Conservation (phyloP, 108 stramenopile species). For the Discostella stelligeroides region DNA sequence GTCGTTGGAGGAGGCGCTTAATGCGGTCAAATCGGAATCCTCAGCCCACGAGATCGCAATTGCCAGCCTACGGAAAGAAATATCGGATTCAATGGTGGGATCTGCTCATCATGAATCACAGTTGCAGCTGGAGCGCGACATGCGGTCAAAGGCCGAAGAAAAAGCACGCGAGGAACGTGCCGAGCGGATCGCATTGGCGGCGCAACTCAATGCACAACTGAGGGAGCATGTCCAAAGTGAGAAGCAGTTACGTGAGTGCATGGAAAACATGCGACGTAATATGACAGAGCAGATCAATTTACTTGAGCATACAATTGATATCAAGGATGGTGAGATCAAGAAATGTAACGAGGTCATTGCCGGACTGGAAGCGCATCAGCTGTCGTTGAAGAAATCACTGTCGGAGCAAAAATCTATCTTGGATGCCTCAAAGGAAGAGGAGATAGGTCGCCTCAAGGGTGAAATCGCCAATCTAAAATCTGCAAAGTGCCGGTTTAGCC, state of each 20-base stretch:
- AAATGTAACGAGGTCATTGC: slow-evolving; percentile 15
- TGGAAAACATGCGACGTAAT: slow-evolving; percentile 12
- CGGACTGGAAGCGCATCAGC: slow-evolving; percentile 5
- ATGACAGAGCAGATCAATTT: slow-evolving; percentile 11
- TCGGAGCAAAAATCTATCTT: slow-evolving; percentile 20
- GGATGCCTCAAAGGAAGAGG: slow-evolving; percentile 26
- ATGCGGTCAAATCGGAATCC: slow-evolving; percentile 11
- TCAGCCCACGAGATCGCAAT: slow-evolving; percentile 6
- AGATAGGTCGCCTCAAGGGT: slow-evolving; percentile 20
- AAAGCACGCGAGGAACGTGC: slow-evolving; percentile 38
- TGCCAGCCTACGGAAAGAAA: slow-evolving; percentile 10
- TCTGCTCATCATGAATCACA: slow-evolving; percentile 9
- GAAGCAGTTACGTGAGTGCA: slow-evolving; percentile 21
- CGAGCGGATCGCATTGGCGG: slow-evolving; percentile 30
- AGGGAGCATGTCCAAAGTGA: slow-evolving; percentile 34
- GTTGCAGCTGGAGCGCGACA: slow-evolving; percentile 21
- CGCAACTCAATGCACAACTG: slow-evolving; percentile 38
- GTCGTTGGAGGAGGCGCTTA: slow-evolving; percentile 23
- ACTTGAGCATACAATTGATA: neutral
- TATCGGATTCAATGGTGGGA: slow-evolving; percentile 17
- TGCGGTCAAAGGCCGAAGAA: slow-evolving; percentile 31
- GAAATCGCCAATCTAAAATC: slow-evolving; percentile 13
- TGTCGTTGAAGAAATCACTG: slow-evolving; percentile 23
- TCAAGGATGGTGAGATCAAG: slow-evolving; percentile 6
- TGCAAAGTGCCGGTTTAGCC: neutral